Base-by-base conservation (phyloP, 139 green algal species). In the Tetradesmus obliquus region DNA sequence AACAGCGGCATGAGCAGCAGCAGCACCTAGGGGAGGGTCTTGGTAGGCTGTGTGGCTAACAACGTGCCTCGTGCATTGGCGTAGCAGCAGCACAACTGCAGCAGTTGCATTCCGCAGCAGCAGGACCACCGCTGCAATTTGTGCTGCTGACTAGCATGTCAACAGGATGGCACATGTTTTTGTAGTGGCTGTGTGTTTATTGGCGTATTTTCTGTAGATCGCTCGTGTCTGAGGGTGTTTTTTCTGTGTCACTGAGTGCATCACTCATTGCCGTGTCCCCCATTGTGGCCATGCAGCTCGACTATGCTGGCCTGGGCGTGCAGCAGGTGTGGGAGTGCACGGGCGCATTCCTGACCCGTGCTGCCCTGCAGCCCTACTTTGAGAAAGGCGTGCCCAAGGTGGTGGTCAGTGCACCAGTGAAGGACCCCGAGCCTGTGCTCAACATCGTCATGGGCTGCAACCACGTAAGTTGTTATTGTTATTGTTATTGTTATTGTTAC, bases 371-470 rank as follows among this genome's bases (percentile, higher is more conserved):
- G 92, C 96, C 96, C 17, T 98, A 97, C 92, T 97, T 99, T 94
- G 93, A 96, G 53, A 81, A 91, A 57, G 91, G 93, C 54, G 93
- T 96, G 55, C 57, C 69, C 32, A 93, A 96, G 92, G 95, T 99
- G 57, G 93, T 98, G 32, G 97, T 99, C 9, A 96, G 94, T 5
- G 97, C 97, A 55, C 97, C 97, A 9, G 96, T 98, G 24, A 98
- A 99, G 94, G 97, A 98, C 80, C 72, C 94, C 7, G 53, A 93
- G 71, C 94, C 95, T 3, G 96, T 97, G 82, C 94, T 97, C 60
- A 99, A 98, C 90, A 94, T 99, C 17, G 97, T 99, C 17, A 93
- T 96, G 60, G 97, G 97, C 17, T 93, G 94, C 88, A 99, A 99
- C 84, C 92, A 98, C 54, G 94, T 96, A 79, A 90, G 32, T 45